Evolutionary conservation across 2,329 filamentous ascomycete genomes (phyloP).

Genomic region (Westerdykella sp.): DNA sequence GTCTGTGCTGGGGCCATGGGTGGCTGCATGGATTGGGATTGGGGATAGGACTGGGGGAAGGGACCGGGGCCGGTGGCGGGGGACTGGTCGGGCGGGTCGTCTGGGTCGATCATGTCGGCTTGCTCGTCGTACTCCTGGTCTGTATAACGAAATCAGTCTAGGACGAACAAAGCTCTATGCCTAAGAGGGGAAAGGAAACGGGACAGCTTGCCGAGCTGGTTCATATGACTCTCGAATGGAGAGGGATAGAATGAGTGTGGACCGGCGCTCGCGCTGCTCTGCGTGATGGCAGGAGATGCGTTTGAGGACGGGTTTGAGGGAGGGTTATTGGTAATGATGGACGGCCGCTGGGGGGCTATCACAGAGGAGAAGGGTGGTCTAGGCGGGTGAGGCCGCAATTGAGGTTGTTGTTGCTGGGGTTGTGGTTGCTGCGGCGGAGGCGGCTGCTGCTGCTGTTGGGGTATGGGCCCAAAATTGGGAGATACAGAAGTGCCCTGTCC

Average conservation of each 20-base stretch:
- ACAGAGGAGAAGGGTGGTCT: slow-evolving; percentile 44
- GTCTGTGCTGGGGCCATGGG: slow-evolving; percentile 35
- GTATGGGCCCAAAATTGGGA: slow-evolving; percentile 51
- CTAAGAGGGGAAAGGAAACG: slow-evolving; percentile 44
- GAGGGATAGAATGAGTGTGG: slow-evolving; percentile 67
- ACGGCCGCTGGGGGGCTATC: slow-evolving; percentile 36
- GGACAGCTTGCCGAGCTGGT: slow-evolving; percentile 84
- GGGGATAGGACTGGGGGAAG: slow-evolving; percentile 55
- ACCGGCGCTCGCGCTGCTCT: slow-evolving; percentile 28
- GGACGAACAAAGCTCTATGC: slow-evolving; percentile 58
- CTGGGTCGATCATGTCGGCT: slow-evolving; percentile 80
- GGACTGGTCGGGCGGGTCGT: slow-evolving; percentile 60
- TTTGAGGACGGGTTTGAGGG: slow-evolving; percentile 33
- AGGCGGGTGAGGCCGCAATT: slow-evolving; percentile 42
- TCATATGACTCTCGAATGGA: slow-evolving; percentile 88
- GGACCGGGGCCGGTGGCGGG: slow-evolving; percentile 54
- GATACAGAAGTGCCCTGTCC: slow-evolving; percentile 55
- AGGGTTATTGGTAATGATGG: slow-evolving; percentile 32
- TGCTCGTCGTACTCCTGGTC: slow-evolving; percentile 96
- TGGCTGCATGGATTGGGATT: slow-evolving; percentile 35
- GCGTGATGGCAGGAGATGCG: slow-evolving; percentile 33
- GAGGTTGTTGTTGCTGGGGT: slow-evolving; percentile 34
- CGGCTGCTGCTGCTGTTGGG: slow-evolving; percentile 44
- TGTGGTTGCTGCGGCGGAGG: slow-evolving; percentile 41
- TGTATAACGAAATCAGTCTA: slow-evolving; percentile 64